These are phyloP conservation scores for Rugonectria rugulosa DNA, from an alignment of 2,329 filamentous ascomycete genomes.

Conservation along the genomic window DNA sequence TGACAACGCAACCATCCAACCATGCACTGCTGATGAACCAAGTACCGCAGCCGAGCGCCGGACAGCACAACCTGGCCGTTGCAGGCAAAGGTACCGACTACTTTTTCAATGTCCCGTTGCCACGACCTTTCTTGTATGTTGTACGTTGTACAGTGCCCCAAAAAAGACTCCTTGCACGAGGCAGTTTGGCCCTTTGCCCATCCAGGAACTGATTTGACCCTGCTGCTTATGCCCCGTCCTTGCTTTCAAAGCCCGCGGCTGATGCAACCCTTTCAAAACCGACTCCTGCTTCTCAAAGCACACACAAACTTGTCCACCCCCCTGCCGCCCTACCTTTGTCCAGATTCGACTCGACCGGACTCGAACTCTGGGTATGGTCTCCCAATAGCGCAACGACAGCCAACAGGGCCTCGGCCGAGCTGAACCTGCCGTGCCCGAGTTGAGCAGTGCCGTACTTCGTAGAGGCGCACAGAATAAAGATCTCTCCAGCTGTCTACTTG, in stretches of 20 bases:
- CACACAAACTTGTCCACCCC: too few species aligned
- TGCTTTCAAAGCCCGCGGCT: neutral
- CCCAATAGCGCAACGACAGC: slow-evolving; percentile 24
- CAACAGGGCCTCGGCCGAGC: neutral
- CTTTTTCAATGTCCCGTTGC: too few species aligned
- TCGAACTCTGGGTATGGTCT: slow-evolving; percentile 2
- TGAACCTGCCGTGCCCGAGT: too few species aligned
- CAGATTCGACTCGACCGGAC: neutral
- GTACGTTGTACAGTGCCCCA: too few species aligned
- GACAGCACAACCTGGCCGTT: neutral
- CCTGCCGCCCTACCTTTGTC: neutral
- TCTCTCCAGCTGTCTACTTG: too few species aligned
- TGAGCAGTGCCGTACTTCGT: too few species aligned
- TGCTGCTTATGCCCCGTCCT: neutral
- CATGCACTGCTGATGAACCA: neutral
- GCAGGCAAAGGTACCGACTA: too few species aligned
- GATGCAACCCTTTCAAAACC: neutral
- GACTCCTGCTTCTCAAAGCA: too few species aligned
- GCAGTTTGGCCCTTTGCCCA: neutral
- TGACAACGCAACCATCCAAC: slow-evolving; percentile 9
- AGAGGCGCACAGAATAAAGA: too few species aligned
- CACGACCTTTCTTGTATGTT: too few species aligned
- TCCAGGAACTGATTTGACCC: neutral
- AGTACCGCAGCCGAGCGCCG: slow-evolving; percentile 1
- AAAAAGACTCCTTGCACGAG: too few species aligned